phyloP scores from a whole-genome alignment of 2,329 filamentous ascomycete species.

The Alternaria sp. region DNA sequence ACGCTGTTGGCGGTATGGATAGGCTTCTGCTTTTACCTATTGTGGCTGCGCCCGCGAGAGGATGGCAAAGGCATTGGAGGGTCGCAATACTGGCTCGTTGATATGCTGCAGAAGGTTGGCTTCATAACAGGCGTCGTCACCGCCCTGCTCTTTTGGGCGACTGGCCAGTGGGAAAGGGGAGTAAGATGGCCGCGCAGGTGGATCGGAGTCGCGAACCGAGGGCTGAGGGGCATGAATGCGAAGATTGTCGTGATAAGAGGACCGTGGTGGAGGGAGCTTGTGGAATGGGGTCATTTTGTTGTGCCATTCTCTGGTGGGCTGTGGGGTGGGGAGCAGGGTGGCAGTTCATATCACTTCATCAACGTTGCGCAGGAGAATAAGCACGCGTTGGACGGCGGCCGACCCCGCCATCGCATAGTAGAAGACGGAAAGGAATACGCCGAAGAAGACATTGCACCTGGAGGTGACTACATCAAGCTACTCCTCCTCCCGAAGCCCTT shows the following conservation, averaged over 20 bases:
- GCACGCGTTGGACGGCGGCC: slow-evolving; percentile 33
- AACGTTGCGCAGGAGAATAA: slow-evolving; percentile 62
- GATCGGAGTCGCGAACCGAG: slow-evolving; percentile 88
- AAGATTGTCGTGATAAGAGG: slow-evolving; percentile 91
- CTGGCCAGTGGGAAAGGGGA: slow-evolving; percentile 94
- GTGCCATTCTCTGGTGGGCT: slow-evolving; percentile 69
- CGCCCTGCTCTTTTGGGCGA: slow-evolving; percentile 86
- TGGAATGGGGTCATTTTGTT: slow-evolving; percentile 77
- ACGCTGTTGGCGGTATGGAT: slow-evolving; percentile 82
- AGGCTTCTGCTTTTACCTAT: slow-evolving; percentile 82
- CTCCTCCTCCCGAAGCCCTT: slow-evolving; percentile 93
- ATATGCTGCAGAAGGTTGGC: slow-evolving; percentile 87
- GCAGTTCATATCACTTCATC: slow-evolving; percentile 78
- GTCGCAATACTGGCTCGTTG: slow-evolving; percentile 94
- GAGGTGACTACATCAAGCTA: slow-evolving; percentile 91
- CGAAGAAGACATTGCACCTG: slow-evolving; percentile 89
- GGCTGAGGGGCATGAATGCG: slow-evolving; percentile 90
- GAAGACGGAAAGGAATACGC: slow-evolving; percentile 70
- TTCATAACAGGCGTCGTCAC: slow-evolving; percentile 92
- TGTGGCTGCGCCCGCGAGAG: slow-evolving; percentile 95
- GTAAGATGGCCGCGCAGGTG: slow-evolving; percentile 93
- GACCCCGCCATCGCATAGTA: slow-evolving; percentile 50
- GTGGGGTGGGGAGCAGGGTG: slow-evolving; percentile 59
- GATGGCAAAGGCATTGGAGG: slow-evolving; percentile 91
- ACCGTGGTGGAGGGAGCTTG: slow-evolving; percentile 79